phyloP scores from a whole-genome alignment of 2,329 filamentous ascomycete genomes.

The Trichoderma guizhouense region DNA sequence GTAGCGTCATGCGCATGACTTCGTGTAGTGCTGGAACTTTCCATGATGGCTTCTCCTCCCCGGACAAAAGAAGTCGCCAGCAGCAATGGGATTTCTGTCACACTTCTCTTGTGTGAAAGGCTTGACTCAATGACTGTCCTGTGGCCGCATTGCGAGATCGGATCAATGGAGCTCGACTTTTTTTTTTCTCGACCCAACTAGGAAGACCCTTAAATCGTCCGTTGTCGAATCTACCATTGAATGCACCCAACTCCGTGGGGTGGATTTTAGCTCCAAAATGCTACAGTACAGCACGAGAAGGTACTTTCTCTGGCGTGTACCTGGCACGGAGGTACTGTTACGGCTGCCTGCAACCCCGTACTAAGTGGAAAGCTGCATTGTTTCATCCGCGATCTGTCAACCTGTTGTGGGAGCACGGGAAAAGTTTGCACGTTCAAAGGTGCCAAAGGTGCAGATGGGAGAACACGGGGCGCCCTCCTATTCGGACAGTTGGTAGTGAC shows the following conservation, averaged over 20 bases:
- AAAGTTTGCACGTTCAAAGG: background rate
- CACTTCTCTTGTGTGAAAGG: background rate
- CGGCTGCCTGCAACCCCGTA: background rate
- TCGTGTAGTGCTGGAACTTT: background rate
- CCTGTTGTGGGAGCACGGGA: background rate
- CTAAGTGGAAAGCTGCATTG: background rate
- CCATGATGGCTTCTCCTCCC: background rate
- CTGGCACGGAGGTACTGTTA: background rate
- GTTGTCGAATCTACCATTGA: background rate
- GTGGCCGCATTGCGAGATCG: slow-evolving; percentile 9
- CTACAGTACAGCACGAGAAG: background rate
- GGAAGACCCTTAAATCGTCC: background rate
- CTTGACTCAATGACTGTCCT: background rate
- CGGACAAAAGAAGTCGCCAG: background rate
- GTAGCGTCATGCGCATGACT: background rate
- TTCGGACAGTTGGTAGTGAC: background rate
- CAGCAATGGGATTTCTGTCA: background rate
- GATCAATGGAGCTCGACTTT: slow-evolving; percentile 8
- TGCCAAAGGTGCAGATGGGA: background rate
- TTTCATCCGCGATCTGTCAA: background rate
- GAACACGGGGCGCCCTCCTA: background rate
- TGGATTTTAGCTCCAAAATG: background rate
- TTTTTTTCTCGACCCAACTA: background rate
- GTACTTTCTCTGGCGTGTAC: background rate
- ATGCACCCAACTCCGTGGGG: background rate